Percentiles rank a stretch among this genome's conserved stretches.
phyloP scores from a whole-genome alignment of 495 filamentous ascomycete genomes.

The Hypoxylon subgilvum region DNA sequence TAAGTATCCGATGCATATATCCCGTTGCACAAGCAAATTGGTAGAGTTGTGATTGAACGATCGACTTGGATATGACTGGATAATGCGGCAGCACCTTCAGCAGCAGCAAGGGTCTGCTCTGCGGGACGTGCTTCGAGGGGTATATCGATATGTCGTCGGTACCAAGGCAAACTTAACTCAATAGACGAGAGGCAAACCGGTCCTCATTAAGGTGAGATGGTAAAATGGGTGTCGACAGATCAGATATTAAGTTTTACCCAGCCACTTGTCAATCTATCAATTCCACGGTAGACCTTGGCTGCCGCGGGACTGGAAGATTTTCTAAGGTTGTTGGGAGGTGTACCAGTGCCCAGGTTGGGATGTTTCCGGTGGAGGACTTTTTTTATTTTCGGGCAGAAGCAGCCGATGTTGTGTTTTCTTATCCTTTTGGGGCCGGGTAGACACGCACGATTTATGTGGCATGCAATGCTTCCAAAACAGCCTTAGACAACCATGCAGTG shows the following conservation, averaged over 20 bases:
- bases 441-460: conserved; percentile 38
- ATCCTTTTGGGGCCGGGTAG: conserved; percentile 37
- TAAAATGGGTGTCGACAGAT: conserved; percentile 24
- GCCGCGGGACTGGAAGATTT: no score
- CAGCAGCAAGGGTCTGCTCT: conserved; percentile 17
- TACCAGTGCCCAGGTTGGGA: conserved; percentile 3
- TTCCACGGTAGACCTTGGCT: conserved; percentile 3
- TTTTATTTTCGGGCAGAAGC: conserved; percentile 34
- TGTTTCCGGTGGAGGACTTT: conserved; percentile 13
- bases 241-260: conserved; percentile 27
- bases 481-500: conserved; percentile 43
- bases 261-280: conserved; percentile 24
- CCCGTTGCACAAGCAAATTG: conserved; percentile 22
- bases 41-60: conserved; percentile 23
- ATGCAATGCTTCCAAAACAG: conserved; percentile 39
- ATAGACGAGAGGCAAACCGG: conserved; percentile 21
- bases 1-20: conserved; percentile 33
- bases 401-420: conserved; percentile 23
- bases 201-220: conserved; percentile 11
- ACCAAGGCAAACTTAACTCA: conserved; percentile 31
- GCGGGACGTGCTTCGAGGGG: conserved; percentile 27
- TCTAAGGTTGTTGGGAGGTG: no score
- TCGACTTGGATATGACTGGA: conserved; percentile 19
- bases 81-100: conserved; percentile 2
- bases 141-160: conserved; percentile 27